These are phyloP conservation scores for Penicillium rolfsii DNA, from an alignment of 2,329 filamentous ascomycete species.

Conservation along the genomic window DNA sequence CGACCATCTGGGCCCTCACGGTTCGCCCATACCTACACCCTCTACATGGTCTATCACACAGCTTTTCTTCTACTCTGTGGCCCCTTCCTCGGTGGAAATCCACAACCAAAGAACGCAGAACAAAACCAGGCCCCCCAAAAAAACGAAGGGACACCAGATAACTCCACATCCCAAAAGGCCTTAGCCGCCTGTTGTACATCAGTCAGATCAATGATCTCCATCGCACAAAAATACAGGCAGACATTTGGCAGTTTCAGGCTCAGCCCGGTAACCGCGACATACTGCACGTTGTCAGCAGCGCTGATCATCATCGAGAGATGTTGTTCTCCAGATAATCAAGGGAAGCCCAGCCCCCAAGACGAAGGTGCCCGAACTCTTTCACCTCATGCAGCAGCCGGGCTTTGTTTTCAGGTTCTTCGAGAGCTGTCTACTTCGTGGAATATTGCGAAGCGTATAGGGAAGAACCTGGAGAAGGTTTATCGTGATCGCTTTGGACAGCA, in stretches of 20 bases:
- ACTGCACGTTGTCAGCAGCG: slow-evolving; percentile 41
- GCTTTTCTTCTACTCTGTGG: slow-evolving; percentile 38
- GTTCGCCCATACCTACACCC: slow-evolving; percentile 37
- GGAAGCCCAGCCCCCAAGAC: not conserved
- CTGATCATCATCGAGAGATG: slow-evolving; percentile 32
- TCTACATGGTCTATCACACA: slow-evolving; percentile 44
- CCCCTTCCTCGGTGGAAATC: slow-evolving; percentile 28
- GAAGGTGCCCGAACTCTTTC: slow-evolving; percentile 9
- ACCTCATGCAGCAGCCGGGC: slow-evolving; percentile 20
- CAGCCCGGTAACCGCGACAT: slow-evolving; percentile 42
- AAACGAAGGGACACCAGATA: slow-evolving; percentile 1
- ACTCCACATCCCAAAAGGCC: slow-evolving; percentile 14
- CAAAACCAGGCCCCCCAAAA: not conserved
- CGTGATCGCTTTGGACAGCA: slow-evolving; percentile 21
- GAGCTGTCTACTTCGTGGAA: slow-evolving; percentile 31
- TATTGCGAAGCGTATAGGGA: slow-evolving; percentile 28
- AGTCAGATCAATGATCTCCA: slow-evolving; percentile 28
- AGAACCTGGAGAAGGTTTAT: slow-evolving; percentile 28
- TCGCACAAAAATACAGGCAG: slow-evolving; percentile 38
- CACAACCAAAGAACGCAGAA: not conserved
- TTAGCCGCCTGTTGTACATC: slow-evolving; percentile 27
- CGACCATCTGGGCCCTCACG: slow-evolving; percentile 21
- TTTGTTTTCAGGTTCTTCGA: slow-evolving; percentile 24
- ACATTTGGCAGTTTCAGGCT: slow-evolving; percentile 40
- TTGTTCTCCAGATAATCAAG: slow-evolving; percentile 11